Evolutionary conservation across 2,329 filamentous ascomycete genomes (phyloP).

Genomic region (Dactylonectria estremocensis): DNA sequence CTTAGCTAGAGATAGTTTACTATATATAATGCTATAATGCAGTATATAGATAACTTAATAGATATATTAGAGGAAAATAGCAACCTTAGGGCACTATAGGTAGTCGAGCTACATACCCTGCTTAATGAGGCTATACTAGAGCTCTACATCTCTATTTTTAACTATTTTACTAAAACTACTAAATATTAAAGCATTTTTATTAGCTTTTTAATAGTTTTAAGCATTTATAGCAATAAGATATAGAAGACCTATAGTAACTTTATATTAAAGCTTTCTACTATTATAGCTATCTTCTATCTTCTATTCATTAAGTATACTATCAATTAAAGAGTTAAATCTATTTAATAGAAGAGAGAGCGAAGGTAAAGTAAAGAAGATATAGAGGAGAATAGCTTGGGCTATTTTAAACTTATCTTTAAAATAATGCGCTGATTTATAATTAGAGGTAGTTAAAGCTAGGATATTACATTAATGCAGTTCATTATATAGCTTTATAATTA

Average conservation of each 20-base stretch:
- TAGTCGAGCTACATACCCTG: background rate
- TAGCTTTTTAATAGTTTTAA: conserved; percentile 14
- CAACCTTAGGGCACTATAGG: background rate
- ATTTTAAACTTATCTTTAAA: conserved; percentile 9
- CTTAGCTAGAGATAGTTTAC: too few species aligned
- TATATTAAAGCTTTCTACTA: conserved; percentile 9
- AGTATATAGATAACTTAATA: too few species aligned
- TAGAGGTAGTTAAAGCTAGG: conserved; percentile 3
- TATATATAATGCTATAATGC: too few species aligned
- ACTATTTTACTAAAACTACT: conserved; percentile 19
- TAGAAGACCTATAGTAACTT: conserved; percentile 14
- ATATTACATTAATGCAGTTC: conserved; percentile 11
- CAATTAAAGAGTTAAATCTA: conserved; percentile 1
- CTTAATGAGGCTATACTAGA: background rate
- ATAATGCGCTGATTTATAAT: conserved; percentile 5
- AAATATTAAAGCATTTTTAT: conserved; percentile 17
- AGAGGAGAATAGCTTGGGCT: conserved; percentile 1
- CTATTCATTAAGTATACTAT: conserved; percentile 14
- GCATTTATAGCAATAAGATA: background rate
- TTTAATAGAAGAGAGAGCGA: background rate
- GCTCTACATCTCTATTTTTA: conserved; percentile 8
- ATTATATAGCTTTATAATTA: conserved; percentile 13
- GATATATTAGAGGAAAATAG: too few species aligned
- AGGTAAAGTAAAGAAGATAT: background rate
- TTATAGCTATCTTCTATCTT: conserved; percentile 13